These are phyloP conservation scores for Stagonosporopsis rhizophila DNA, from an alignment of 2,329 filamentous ascomycete species.

Conservation along the genomic window DNA sequence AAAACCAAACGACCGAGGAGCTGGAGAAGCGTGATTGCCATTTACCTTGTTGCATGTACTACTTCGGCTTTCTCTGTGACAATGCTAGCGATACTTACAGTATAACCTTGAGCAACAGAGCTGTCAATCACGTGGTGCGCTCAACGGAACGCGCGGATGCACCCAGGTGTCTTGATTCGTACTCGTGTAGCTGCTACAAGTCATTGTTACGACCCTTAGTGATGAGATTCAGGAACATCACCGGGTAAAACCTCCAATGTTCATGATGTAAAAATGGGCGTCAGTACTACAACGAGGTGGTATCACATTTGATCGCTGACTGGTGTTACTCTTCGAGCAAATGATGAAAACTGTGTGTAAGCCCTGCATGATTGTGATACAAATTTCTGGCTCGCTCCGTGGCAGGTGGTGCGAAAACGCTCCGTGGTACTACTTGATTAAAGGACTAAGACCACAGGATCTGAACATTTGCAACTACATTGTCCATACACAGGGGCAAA, in stretches of 20 bases:
- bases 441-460: not conserved
- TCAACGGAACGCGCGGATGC: not conserved
- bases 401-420: conserved; percentile 10
- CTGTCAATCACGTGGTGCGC: conserved; percentile 22
- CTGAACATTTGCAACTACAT: not conserved
- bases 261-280: not conserved
- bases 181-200: not conserved
- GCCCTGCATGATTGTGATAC: not conserved
- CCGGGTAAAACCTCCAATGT: not conserved
- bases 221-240: not conserved
- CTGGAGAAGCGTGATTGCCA: not conserved
- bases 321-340: not conserved
- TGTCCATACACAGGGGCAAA: not conserved
- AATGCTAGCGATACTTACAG: not conserved
- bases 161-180: too few relatives aligned
- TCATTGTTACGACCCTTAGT: not conserved
- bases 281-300: not conserved
- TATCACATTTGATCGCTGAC: not conserved
- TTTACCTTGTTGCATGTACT: not conserved
- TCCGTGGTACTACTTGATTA: not conserved
- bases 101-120: not conserved
- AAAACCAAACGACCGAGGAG: not conserved
- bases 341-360: not conserved
- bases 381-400: not conserved
- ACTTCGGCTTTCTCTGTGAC: not conserved